A percentile compares a stretch with the other conserved stretches of the same genome.
These are phyloP conservation scores for Camillea tinctor DNA, from an alignment of 2,329 filamentous ascomycete species.

Conservation along the genomic window DNA sequence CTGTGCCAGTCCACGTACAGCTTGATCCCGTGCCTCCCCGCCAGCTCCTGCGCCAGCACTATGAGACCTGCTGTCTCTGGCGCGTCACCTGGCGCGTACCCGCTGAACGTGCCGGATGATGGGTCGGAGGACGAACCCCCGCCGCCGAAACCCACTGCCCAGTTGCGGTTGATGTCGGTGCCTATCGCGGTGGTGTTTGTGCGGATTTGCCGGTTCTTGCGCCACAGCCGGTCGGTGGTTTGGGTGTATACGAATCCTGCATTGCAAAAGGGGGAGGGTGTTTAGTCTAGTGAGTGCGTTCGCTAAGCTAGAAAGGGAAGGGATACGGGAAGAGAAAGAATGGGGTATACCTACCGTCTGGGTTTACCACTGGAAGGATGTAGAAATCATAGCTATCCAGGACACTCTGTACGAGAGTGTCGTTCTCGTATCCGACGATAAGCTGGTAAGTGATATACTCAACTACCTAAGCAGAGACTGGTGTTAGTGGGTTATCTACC, in stretches of 20 bases:
- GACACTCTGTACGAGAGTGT: constrained; percentile 39
- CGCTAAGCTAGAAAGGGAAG: not conserved
- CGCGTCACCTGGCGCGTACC: constrained; percentile 40
- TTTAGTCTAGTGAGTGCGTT: not conserved
- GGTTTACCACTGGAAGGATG: constrained; percentile 54
- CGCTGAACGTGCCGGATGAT: constrained; percentile 45
- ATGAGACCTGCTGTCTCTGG: constrained; percentile 49
- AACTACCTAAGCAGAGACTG: constrained; percentile 27
- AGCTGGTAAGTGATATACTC: constrained; percentile 51
- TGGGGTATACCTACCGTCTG: constrained; percentile 41
- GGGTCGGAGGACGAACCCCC: constrained; percentile 45
- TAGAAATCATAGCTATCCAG: constrained; percentile 60
- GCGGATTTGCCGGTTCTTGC: constrained; percentile 49
- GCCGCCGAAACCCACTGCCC: constrained; percentile 46
- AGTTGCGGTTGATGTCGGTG: constrained; percentile 54
- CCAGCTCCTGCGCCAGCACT: constrained; percentile 44
- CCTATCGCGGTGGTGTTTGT: constrained; percentile 43
- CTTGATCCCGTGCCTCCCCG: constrained; percentile 44
- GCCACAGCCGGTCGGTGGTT: constrained; percentile 49
- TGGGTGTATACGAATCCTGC: constrained; percentile 52
- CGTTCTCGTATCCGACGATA: constrained; percentile 42
- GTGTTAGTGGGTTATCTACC: not conserved
- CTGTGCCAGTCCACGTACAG: constrained; percentile 61
- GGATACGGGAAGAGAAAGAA: too few species aligned
- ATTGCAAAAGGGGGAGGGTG: not conserved